Evolutionary conservation across 306 rosid genomes (phyloP).

Genomic region (Cicer chorassanicum): DNA sequence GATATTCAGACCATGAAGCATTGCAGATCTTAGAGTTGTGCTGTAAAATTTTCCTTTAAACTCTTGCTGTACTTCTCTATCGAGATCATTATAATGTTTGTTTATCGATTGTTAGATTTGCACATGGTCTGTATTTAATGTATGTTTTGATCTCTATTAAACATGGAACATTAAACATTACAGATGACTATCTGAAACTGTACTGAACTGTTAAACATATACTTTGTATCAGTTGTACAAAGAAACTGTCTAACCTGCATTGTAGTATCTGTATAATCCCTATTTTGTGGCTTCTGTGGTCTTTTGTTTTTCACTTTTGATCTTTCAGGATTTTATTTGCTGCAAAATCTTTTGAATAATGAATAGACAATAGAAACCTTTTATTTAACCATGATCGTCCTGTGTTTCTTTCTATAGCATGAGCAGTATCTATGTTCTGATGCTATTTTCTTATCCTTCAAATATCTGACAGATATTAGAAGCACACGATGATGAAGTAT

Average conservation of each 20-base stretch:
- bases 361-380: not conserved
- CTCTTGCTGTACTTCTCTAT: not conserved
- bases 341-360: conserved; percentile 15
- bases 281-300: conserved; percentile 2
- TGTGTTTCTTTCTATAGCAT: conserved; percentile 37
- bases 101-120: not conserved
- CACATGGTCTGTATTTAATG: not conserved
- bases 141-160: conserved; percentile 13
- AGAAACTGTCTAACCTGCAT: not conserved
- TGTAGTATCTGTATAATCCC: not conserved
- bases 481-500: conserved; percentile 81
- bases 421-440: conserved; percentile 33
- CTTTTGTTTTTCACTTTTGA: not conserved
- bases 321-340: conserved; percentile 16
- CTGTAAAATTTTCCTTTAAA: not conserved
- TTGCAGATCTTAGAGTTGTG: not conserved
- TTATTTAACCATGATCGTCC: not conserved
- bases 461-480: conserved; percentile 63
- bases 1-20: not conserved
- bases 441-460: conserved; percentile 34
- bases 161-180: not conserved
- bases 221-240: conserved; percentile 13
- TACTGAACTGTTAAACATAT: not conserved
- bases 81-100: not conserved
- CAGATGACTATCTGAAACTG: conserved; percentile 1